phyloP scores from a whole-genome alignment of 345 rosid genomes.

The Eutrema heterophyllum region DNA sequence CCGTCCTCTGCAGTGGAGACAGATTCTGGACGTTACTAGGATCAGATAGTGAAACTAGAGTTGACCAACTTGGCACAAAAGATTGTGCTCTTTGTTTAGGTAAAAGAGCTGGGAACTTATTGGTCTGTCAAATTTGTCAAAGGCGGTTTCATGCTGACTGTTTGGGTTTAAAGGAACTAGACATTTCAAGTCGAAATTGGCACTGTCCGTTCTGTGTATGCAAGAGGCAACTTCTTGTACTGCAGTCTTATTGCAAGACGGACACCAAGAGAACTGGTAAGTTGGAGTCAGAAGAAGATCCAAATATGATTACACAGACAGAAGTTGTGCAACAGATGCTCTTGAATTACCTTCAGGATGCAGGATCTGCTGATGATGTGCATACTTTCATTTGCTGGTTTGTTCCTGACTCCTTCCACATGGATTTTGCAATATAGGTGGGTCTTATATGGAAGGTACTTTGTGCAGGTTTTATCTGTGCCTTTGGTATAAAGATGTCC shows the following conservation, averaged over 20 bases:
- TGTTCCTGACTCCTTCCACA: constrained; percentile 21
- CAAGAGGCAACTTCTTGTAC: constrained; percentile 79
- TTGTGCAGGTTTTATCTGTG: constrained; percentile 87
- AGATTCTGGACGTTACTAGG: constrained; percentile 64
- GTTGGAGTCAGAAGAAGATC: constrained; percentile 34
- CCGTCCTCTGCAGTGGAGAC: constrained; percentile 50
- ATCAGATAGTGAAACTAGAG: constrained; percentile 41
- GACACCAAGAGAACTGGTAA: constrained; percentile 46
- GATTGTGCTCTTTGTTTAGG: constrained; percentile 77
- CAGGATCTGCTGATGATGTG: constrained; percentile 66
- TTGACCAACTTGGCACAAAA: constrained; percentile 38
- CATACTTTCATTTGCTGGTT: constrained; percentile 89
- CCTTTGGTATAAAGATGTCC: constrained; percentile 92
- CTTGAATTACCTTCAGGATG: constrained; percentile 87
- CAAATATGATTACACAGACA: constrained; percentile 46
- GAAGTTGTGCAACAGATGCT: constrained; percentile 90
- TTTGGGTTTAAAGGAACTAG: constrained; percentile 79
- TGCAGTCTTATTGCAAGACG: constrained; percentile 69
- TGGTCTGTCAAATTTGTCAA: constrained; percentile 72
- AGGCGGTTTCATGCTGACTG: constrained; percentile 86
- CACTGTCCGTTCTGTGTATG: constrained; percentile 76
- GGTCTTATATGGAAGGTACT: constrained; percentile 19
- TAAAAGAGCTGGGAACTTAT: constrained; percentile 56
- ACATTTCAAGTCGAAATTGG: constrained; percentile 64
- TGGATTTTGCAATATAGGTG: constrained; percentile 14